phyloP scores from a whole-genome alignment of 768 basidiomycete species.

The Nidularia sp. region DNA sequence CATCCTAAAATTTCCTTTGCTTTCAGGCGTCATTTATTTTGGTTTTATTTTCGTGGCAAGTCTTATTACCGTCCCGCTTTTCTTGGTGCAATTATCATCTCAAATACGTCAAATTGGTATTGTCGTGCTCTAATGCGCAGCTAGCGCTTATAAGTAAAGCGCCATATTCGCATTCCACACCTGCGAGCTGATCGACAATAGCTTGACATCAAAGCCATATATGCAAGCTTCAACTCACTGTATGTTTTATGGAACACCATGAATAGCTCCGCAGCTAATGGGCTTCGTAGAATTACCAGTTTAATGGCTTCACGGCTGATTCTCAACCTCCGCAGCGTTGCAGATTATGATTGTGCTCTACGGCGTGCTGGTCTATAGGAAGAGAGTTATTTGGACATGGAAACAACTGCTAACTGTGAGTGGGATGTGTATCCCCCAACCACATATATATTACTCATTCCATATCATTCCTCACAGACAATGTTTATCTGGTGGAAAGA shows the following conservation, averaged over 20 bases:
- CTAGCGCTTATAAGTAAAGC: no score
- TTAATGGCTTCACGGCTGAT: slow-evolving; percentile 33
- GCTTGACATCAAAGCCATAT: slow-evolving; percentile 30
- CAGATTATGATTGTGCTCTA: not conserved
- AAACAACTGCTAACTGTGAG: not conserved
- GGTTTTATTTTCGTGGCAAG: slow-evolving; percentile 28
- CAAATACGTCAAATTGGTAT: no score
- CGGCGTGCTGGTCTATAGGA: not conserved
- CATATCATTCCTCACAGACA: not conserved
- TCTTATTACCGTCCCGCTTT: slow-evolving; percentile 24
- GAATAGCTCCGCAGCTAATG: no score
- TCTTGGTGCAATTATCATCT: slow-evolving; percentile 16
- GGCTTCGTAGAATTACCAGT: slow-evolving; percentile 21
- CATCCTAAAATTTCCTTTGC: not conserved
- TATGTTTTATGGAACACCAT: slow-evolving; percentile 8
- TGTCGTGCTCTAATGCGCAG: no score
- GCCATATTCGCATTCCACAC: no score
- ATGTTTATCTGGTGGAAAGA: not conserved
- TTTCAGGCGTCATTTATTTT: slow-evolving; percentile 26
- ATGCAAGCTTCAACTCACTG: slow-evolving; percentile 33
- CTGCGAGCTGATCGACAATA: not conserved
- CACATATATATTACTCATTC: not conserved
- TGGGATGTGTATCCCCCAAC: not conserved
- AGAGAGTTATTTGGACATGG: not conserved
- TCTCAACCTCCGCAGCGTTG: slow-evolving; percentile 19